phyloP scores from a whole-genome alignment of 2,329 filamentous ascomycete genomes.

The Xylariaceae sp. region DNA sequence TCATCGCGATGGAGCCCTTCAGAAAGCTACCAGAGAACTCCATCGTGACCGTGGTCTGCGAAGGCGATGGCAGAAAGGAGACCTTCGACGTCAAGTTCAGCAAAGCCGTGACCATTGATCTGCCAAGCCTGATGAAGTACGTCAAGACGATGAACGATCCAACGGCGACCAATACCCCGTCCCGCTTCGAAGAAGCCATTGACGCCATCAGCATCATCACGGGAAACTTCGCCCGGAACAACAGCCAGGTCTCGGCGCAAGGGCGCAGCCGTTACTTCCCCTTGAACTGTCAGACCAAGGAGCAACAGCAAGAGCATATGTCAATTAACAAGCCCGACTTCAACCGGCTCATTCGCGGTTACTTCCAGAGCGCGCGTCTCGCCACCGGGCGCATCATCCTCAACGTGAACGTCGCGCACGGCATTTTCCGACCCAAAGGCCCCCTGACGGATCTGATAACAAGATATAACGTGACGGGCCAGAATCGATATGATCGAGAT shows the following conservation, averaged over 20 bases:
- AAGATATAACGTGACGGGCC: not conserved
- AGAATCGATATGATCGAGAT: not conserved
- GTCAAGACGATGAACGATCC: slow-evolving; percentile 39
- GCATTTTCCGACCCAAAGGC: slow-evolving; percentile 44
- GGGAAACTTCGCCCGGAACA: slow-evolving; percentile 39
- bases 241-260: slow-evolving; percentile 36
- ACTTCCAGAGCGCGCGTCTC: slow-evolving; percentile 50
- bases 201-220: slow-evolving; percentile 51
- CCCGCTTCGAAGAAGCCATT: slow-evolving; percentile 44
- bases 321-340: slow-evolving; percentile 11
- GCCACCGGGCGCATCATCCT: slow-evolving; percentile 50
- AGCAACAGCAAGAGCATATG: slow-evolving; percentile 4
- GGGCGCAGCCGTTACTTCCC: slow-evolving; percentile 48
- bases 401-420: slow-evolving; percentile 52
- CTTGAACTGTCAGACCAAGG: slow-evolving; percentile 26
- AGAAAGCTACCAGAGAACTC: slow-evolving; percentile 31
- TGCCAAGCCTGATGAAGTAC: slow-evolving; percentile 42
- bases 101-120: slow-evolving; percentile 35
- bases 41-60: slow-evolving; percentile 35
- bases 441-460: slow-evolving; percentile 34
- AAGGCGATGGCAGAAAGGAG: slow-evolving; percentile 33
- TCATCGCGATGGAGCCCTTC: slow-evolving; percentile 39
- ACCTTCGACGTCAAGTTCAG: slow-evolving; percentile 40
- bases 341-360: slow-evolving; percentile 45
- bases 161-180: slow-evolving; percentile 39